Conservation (phyloP, 805 yeast genomes). For the Barnettozyma populi region DNA sequence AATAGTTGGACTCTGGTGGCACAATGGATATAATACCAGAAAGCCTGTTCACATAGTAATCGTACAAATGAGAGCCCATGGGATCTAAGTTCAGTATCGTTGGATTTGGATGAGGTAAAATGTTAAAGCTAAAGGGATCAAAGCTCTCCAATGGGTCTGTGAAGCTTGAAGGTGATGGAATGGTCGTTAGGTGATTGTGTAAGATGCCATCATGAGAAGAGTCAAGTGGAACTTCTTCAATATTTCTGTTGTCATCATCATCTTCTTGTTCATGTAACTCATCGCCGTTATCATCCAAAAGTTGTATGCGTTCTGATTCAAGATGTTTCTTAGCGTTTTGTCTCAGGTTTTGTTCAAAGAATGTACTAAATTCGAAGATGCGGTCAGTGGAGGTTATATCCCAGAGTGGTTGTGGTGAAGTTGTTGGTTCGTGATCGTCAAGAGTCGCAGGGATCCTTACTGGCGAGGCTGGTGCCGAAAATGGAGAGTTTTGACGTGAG, state of each 20-base stretch:
- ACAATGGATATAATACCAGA: conserved; percentile 44
- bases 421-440: conserved; percentile 6
- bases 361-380: conserved; percentile 19
- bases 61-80: conserved; percentile 39
- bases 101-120: conserved; percentile 19
- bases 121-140: conserved; percentile 15
- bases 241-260: not conserved
- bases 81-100: conserved; percentile 31
- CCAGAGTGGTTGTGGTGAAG: conserved; percentile 10
- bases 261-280: not conserved
- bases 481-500: conserved; percentile 9
- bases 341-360: conserved; percentile 24
- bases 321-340: conserved; percentile 12
- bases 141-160: conserved; percentile 9
- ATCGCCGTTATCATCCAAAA: conserved; percentile 5
- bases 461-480: conserved; percentile 3
- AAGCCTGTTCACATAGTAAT: conserved; percentile 44
- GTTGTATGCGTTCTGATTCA: conserved; percentile 13
- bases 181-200: not conserved
- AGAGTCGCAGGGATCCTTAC: not conserved
- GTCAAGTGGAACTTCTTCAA: conserved; percentile 4
- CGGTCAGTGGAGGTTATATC: conserved; percentile 12
- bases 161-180: not conserved
- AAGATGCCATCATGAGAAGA: conserved; percentile 4
- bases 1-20: conserved; percentile 46